These are phyloP conservation scores for Acanthamoeba culbertsoni DNA, from an alignment of 208 protist genomes.

Conservation along the genomic window DNA sequence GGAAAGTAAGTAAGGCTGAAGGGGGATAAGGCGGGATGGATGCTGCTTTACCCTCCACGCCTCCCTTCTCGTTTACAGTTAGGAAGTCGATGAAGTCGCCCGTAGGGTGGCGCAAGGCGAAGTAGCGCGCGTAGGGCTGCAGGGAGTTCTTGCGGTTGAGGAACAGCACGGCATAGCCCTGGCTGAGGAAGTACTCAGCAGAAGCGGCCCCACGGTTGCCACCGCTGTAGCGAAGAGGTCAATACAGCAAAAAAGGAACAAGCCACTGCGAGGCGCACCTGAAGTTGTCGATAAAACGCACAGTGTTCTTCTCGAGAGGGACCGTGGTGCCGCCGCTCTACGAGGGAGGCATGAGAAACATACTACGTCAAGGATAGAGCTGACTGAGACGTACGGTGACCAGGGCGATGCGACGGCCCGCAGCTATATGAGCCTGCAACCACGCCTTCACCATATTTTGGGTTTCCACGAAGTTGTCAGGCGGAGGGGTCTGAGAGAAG, in stretches of 20 bases:
- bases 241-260: neutral
- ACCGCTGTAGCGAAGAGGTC: neutral
- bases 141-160: conserved; percentile 65
- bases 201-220: conserved; percentile 62
- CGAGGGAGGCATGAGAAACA: neutral
- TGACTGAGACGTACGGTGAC: neutral
- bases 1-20: neutral
- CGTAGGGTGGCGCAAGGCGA: conserved; percentile 10
- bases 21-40: neutral
- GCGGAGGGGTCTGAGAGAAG: neutral
- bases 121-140: conserved; percentile 67
- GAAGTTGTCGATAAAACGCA: conserved; percentile 74
- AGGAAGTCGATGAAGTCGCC: neutral
- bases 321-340: conserved; percentile 29
- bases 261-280: no score
- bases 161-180: conserved; percentile 71
- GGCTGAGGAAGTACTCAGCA: conserved; percentile 65
- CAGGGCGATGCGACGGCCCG: neutral
- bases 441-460: neutral
- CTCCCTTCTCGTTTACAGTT: neutral
- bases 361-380: neutral
- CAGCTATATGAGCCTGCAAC: neutral
- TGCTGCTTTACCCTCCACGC: neutral
- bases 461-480: neutral
- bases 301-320: conserved; percentile 67